These are phyloP conservation scores for Melanopsichium pennsylvanicum DNA, from an alignment of 1,284 basidiomycete species.

Conservation along the genomic window DNA sequence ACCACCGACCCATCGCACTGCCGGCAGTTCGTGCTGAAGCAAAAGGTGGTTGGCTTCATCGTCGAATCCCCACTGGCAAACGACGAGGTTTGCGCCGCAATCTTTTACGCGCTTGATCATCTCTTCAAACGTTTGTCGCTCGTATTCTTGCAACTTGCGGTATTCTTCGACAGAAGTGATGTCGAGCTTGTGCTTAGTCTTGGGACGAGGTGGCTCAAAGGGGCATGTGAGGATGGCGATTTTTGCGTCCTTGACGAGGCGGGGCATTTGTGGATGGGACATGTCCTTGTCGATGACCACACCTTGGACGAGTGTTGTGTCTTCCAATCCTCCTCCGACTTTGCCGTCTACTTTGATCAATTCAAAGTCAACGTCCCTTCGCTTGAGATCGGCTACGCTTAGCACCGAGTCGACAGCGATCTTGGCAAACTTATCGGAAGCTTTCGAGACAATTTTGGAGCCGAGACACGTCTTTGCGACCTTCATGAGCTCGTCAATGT, in stretches of 20 bases:
- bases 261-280: slow-evolving; percentile 98
- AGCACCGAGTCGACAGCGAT: slow-evolving; percentile 98
- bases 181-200: slow-evolving; percentile 99
- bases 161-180: slow-evolving; percentile 98
- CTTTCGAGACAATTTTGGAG: slow-evolving; percentile 98
- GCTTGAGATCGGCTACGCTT: slow-evolving; percentile 90
- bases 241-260: slow-evolving; percentile 83
- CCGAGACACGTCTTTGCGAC: slow-evolving; percentile 95
- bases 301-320: slow-evolving; percentile 90
- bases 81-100: slow-evolving; percentile 96
- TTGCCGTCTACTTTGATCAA: slow-evolving; percentile 99
- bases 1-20: slow-evolving; percentile 98
- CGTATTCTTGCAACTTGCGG: slow-evolving; percentile 91
- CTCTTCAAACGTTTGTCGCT: slow-evolving; percentile 91
- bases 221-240: slow-evolving; percentile 98
- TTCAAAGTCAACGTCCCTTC: slow-evolving; percentile 96
- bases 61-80: slow-evolving; percentile 99
- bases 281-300: slow-evolving; percentile 99
- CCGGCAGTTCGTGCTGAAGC: slow-evolving; percentile 96
- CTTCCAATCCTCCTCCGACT: slow-evolving; percentile 93
- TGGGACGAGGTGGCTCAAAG: slow-evolving; percentile 97
- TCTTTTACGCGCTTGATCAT: slow-evolving; percentile 98
- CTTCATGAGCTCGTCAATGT: slow-evolving; percentile 78
- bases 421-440: slow-evolving; percentile 90
- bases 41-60: slow-evolving; percentile 98